Conservation (phyloP, 2,329 filamentous ascomycete species). For the Neofusicoccum cordaticola region DNA sequence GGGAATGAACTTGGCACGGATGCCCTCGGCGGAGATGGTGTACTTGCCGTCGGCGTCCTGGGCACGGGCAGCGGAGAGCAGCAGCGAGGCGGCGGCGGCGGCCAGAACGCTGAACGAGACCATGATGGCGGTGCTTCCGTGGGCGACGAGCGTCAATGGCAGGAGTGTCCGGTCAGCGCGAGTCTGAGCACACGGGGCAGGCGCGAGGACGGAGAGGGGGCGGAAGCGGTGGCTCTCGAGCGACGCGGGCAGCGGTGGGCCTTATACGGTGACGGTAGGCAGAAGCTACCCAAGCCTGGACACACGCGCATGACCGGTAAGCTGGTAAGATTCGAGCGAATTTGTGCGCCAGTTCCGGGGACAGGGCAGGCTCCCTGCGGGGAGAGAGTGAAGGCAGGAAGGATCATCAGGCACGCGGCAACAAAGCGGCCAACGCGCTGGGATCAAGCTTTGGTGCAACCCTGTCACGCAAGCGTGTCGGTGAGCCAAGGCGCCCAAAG, state of each 20-base stretch:
- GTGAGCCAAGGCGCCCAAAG: background rate
- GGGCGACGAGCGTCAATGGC: background rate
- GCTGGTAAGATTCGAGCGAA: background rate
- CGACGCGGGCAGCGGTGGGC: background rate
- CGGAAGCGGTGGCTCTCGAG: background rate
- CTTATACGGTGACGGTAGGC: background rate
- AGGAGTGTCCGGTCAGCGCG: background rate
- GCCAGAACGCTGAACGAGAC: background rate
- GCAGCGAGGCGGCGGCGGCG: background rate
- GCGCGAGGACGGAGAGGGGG: background rate
- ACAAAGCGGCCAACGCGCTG: constrained; percentile 4
- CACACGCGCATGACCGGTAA: constrained; percentile 8
- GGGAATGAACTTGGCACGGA: constrained; percentile 67
- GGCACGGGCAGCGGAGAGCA: background rate
- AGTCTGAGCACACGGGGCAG: background rate
- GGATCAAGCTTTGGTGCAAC: constrained; percentile 15
- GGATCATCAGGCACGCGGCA: constrained; percentile 13
- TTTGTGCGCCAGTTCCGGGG: background rate
- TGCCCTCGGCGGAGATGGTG: constrained; percentile 65
- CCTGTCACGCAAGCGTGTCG: constrained; percentile 6
- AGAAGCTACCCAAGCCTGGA: background rate
- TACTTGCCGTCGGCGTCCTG: constrained; percentile 57
- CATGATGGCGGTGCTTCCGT: background rate
- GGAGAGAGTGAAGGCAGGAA: constrained; percentile 8
- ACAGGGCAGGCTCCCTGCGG: background rate